These are phyloP conservation scores for Neonectria sp. DNA, from an alignment of 2,329 filamentous ascomycete species.

Conservation along the genomic window DNA sequence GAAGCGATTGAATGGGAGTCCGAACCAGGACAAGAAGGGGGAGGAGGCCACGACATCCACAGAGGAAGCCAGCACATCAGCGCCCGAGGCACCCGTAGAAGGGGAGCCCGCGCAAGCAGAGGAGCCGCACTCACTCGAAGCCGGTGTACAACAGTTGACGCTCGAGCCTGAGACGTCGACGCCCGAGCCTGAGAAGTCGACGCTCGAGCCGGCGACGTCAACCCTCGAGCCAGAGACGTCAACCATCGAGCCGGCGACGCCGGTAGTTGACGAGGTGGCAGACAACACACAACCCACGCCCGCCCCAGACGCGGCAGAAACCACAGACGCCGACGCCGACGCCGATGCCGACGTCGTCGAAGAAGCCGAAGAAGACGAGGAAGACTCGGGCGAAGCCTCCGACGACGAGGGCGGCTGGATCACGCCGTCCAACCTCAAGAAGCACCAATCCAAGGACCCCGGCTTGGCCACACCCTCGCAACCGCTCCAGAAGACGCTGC, in stretches of 20 bases:
- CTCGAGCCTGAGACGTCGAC: constrained; percentile 34
- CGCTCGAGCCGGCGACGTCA: constrained; percentile 34
- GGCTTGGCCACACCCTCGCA: constrained; percentile 61
- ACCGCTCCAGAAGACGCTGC: constrained; percentile 75
- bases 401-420: constrained; percentile 87
- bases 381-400: constrained; percentile 59
- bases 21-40: constrained; percentile 50
- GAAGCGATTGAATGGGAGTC: constrained; percentile 80
- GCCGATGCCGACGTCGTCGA: constrained; percentile 59
- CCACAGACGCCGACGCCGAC: constrained; percentile 60
- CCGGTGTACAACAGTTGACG: constrained; percentile 43
- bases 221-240: too few relatives aligned
- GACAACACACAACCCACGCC: constrained; percentile 21
- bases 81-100: constrained; percentile 26
- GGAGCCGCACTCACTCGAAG: constrained; percentile 16
- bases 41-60: constrained; percentile 16
- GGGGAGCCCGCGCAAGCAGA: constrained; percentile 14
- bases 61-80: constrained; percentile 26
- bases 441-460: constrained; percentile 81
- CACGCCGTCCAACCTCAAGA: constrained; percentile 91
- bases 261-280: constrained; percentile 21
- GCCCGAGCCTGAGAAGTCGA: constrained; percentile 26
- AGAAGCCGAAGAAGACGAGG: constrained; percentile 68
- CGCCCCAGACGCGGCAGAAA: constrained; percentile 4
- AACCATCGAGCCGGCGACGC: constrained; percentile 5